Evolutionary conservation across 2,329 filamentous ascomycete species (phyloP), one percentile per base, ranked within the genome.

Genomic region (Clonostachys sp.): DNA sequence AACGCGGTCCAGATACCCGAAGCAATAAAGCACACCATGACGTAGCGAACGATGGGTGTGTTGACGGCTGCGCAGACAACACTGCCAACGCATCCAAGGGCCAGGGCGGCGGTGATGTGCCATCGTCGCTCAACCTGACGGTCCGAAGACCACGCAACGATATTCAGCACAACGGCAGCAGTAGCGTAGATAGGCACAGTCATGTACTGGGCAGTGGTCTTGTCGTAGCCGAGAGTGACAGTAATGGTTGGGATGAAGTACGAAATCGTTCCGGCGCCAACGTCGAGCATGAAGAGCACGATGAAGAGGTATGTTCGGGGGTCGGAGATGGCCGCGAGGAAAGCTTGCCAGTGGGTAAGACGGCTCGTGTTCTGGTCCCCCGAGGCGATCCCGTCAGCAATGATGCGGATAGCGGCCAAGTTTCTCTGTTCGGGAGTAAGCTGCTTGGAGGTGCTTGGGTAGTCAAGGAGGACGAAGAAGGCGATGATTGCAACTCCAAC

Each of bases 381-480:
- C 2, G 64, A 63, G 13, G 61, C 60, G 30, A 72, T 63, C 42
- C 68, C 66, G 44, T 73, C 72, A 8, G 67, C 6, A 68, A 77
- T 80, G 58, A 87, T 72, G 7, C 84, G 77, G 2, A 80, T 77
- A 49, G 80, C 76, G 1, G 81, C 80, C 3, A 85, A 64, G 34
- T 80, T 77, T 49, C 81, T 83, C 58, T 87, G 82, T 42, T 80
- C 79, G 9, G 73, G 66, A 0, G 70, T 72, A 4, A 87, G 72
- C 79, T 81, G 86, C 34, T 69, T 66, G 0, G 83, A 83, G 0
- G 80, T 83, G 40, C 74, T 78, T 0, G 84, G 84, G 1, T 82
- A 76, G 61, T 87, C 84, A 3, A 83, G 85, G 16, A 87, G 63
- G 1, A 82, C 82, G 54, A 83, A 54, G 61, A 83, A 84, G 3